A percentile compares a stretch with the other conserved stretches of the same genome.
phyloP scores from a whole-genome alignment of 2,329 filamentous ascomycete species.

The Cercospora beticola region DNA sequence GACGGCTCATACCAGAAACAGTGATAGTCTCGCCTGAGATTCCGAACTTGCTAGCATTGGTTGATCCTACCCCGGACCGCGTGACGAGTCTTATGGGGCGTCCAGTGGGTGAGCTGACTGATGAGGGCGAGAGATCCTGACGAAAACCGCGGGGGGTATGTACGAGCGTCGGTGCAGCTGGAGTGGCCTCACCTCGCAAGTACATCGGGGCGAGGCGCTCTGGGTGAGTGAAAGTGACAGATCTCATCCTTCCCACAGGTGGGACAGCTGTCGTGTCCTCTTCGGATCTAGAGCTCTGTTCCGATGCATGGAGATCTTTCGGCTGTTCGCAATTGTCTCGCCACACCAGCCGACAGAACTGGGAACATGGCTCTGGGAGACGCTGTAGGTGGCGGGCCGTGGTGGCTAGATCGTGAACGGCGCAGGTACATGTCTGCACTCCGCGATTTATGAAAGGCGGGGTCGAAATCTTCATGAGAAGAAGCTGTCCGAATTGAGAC shows the following conservation, averaged over 20 bases:
- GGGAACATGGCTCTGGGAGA: neutral
- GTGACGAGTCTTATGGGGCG: neutral
- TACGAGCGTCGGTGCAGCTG: neutral
- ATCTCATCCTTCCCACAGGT: neutral
- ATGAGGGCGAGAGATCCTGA: neutral
- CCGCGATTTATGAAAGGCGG: neutral
- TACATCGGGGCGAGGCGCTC: neutral
- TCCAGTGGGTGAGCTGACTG: neutral
- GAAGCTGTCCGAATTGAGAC: neutral
- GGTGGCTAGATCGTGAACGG: slow-evolving; percentile 7
- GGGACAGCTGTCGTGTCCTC: neutral
- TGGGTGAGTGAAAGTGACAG: neutral
- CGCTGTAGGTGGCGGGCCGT: neutral
- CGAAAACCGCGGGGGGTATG: neutral
- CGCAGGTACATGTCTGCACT: slow-evolving; percentile 8
- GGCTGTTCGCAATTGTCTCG: neutral
- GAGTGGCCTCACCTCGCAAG: neutral
- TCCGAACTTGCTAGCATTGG: neutral
- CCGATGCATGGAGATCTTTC: neutral
- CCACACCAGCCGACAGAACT: neutral
- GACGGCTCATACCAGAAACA: slow-evolving; percentile 4
- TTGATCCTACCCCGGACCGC: neutral
- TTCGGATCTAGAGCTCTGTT: neutral
- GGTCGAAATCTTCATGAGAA: neutral
- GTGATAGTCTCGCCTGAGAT: neutral